Base-by-base conservation (phyloP, 768 basidiomycete genomes). In the Trametes meyenii region DNA sequence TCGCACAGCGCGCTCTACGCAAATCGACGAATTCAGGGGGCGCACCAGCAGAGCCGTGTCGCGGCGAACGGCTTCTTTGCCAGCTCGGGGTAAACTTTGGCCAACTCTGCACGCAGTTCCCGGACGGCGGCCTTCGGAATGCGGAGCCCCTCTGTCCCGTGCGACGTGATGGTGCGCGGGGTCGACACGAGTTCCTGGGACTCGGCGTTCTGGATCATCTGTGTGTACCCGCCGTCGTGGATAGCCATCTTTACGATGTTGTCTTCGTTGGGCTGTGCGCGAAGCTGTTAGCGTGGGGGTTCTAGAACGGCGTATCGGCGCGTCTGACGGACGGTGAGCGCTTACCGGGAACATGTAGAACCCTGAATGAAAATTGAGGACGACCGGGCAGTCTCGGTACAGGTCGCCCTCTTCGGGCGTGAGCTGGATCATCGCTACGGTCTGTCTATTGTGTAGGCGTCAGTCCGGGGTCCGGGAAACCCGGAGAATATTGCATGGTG, bases 41-140 rank as follows among this genome's bases (percentile, higher is more conserved):
- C 84, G 71, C 70, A 92, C 96, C 96, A 98, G 76, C 96, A 98
- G 64, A 98, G 73, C 61, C 96, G 77, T 12, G 94, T 96, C 7
- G 77, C 78, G 33, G 75, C 70, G 69, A 94, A 90, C 0, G 89
- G 83, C 72, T 86, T 89, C 65, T 84, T 75, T 5, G 85, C 89
- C 46, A 98, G 79, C 51, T 85, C 85, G 24, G 96, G 96, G 74
- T 90, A 95, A 24, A 94, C 76, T 35, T 74, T 70, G 19, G 74
- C 71, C 12, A 96, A 73, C 11, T 78, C 73, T 2, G 71, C 72
- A 42, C 91, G 79, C 55, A 96, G 69, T 55, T 71, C 71, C 39
- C 74, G 69, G 2, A 89, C 71, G 50, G 79, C 79, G 8, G 74
- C 71, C 57, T 75, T 81, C 0, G 96, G 94, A 50, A 98, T 89